These are phyloP conservation scores for Cercospora citrullina DNA, from an alignment of 2,329 filamentous ascomycete genomes.

Conservation along the genomic window DNA sequence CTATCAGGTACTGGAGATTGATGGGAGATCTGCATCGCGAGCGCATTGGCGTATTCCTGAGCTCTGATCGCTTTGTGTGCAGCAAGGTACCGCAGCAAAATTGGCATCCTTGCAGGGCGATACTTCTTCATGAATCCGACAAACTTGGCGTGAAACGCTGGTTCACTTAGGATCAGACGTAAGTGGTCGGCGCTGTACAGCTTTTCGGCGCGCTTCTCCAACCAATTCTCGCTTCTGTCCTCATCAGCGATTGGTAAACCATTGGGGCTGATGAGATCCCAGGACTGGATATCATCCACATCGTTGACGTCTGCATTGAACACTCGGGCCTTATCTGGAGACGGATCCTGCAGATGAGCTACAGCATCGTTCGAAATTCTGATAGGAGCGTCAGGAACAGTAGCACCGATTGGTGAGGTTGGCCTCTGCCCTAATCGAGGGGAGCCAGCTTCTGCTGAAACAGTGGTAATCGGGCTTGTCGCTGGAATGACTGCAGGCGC, in stretches of 20 bases:
- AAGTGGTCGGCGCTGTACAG: slow-evolving; percentile 26
- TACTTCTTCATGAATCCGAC: slow-evolving; percentile 23
- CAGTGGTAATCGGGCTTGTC: neutral
- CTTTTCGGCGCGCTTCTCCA: slow-evolving; percentile 25
- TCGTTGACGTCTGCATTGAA: slow-evolving; percentile 20
- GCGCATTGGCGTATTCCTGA: slow-evolving; percentile 68
- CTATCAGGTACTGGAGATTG: slow-evolving; percentile 46
- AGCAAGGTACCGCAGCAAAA: slow-evolving; percentile 21
- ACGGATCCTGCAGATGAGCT: slow-evolving; percentile 23
- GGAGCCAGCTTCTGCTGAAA: neutral
- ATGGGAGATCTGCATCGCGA: slow-evolving; percentile 59
- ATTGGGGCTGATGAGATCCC: slow-evolving; percentile 25
- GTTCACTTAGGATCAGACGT: slow-evolving; percentile 22
- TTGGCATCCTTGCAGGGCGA: slow-evolving; percentile 21
- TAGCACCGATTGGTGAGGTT: neutral
- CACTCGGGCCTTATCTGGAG: slow-evolving; percentile 22
- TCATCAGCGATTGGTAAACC: neutral
- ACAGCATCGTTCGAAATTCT: slow-evolving; percentile 18
- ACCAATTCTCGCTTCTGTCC: slow-evolving; percentile 16
- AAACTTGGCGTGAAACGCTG: slow-evolving; percentile 20
- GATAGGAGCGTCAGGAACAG: neutral
- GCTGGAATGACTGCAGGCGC: neutral
- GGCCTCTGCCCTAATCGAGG: neutral
- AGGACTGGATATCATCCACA: slow-evolving; percentile 21
- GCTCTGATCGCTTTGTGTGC: slow-evolving; percentile 64